Evolutionary conservation across 2,329 filamentous ascomycete species (phyloP).

Genomic region (Aspergillus luchuensis): DNA sequence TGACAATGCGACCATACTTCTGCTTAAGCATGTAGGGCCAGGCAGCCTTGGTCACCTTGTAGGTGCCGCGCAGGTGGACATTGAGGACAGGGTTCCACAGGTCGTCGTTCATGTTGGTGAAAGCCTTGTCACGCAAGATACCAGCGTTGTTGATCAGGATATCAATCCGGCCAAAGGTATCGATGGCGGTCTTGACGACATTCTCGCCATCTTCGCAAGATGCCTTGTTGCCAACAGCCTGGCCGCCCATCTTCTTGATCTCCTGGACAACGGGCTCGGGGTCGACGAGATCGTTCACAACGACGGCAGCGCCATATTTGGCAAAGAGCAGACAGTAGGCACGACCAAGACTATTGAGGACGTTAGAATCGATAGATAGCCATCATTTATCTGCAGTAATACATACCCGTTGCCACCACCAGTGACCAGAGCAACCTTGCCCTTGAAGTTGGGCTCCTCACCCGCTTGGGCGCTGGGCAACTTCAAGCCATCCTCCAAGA

Average conservation of each 20-base stretch:
- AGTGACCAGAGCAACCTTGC: slow-evolving; percentile 82
- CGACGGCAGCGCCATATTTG: slow-evolving; percentile 78
- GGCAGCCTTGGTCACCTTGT: slow-evolving; percentile 94
- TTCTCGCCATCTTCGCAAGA: slow-evolving; percentile 89
- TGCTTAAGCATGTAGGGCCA: slow-evolving; percentile 98
- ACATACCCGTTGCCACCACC: slow-evolving; percentile 77
- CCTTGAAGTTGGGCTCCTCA: slow-evolving; percentile 76
- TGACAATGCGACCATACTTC: slow-evolving; percentile 95
- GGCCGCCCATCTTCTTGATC: slow-evolving; percentile 85
- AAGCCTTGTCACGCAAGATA: slow-evolving; percentile 96
- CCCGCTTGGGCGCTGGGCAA: slow-evolving; percentile 71
- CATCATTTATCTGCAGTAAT: background rate
- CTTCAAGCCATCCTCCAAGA: slow-evolving; percentile 82
- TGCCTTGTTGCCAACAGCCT: slow-evolving; percentile 90
- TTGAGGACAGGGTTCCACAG: slow-evolving; percentile 91
- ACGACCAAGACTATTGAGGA: slow-evolving; percentile 70
- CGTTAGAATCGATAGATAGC: slow-evolving; percentile 22
- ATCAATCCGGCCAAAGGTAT: slow-evolving; percentile 89
- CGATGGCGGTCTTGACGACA: slow-evolving; percentile 90
- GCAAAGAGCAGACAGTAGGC: slow-evolving; percentile 87
- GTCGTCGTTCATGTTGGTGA: slow-evolving; percentile 94
- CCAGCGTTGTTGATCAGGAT: slow-evolving; percentile 98
- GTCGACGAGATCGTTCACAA: slow-evolving; percentile 94
- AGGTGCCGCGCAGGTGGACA: slow-evolving; percentile 91
- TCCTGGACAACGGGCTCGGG: slow-evolving; percentile 88